Percentiles rank a stretch among this genome's conserved stretches.
Evolutionary conservation across 345 rosid species (phyloP).

Genomic region (Hibiscus trionum): DNA sequence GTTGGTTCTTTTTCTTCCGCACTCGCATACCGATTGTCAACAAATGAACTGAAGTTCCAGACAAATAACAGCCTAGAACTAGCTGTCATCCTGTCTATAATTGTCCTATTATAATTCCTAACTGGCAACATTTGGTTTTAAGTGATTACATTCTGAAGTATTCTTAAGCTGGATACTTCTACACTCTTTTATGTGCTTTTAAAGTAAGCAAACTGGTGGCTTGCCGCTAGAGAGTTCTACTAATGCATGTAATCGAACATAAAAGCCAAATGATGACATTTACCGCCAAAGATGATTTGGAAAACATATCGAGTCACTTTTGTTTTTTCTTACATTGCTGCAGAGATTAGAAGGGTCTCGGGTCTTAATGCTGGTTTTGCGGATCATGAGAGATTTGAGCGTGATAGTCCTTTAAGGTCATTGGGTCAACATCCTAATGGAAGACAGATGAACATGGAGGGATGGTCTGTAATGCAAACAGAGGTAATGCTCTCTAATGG

Average conservation of each 20-base stretch:
- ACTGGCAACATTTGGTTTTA: neutral
- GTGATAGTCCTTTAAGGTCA: conserved; percentile 79
- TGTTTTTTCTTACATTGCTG: conserved; percentile 15
- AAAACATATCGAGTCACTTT: neutral
- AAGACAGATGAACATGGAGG: conserved; percentile 20
- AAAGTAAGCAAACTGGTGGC: neutral
- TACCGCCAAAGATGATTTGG: neutral
- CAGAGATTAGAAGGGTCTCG: conserved; percentile 74
- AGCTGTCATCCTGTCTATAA: neutral
- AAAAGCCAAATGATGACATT: neutral
- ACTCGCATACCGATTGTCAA: neutral
- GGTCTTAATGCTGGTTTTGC: conserved; percentile 38
- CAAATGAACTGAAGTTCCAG: neutral
- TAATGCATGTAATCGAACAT: neutral
- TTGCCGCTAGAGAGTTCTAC: neutral
- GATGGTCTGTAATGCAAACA: conserved; percentile 71
- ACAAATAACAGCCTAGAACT: neutral
- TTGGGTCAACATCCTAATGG: conserved; percentile 40
- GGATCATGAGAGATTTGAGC: conserved; percentile 74
- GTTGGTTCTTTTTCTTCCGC: neutral
- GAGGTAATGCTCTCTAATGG: conserved; percentile 51
- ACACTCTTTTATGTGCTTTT: neutral
- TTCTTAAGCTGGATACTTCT: too few relatives aligned
- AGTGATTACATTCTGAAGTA: too few relatives aligned
- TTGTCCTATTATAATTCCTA: neutral